phyloP scores from a whole-genome alignment of 129 eudicot species.

The Flaveria trinervia region DNA sequence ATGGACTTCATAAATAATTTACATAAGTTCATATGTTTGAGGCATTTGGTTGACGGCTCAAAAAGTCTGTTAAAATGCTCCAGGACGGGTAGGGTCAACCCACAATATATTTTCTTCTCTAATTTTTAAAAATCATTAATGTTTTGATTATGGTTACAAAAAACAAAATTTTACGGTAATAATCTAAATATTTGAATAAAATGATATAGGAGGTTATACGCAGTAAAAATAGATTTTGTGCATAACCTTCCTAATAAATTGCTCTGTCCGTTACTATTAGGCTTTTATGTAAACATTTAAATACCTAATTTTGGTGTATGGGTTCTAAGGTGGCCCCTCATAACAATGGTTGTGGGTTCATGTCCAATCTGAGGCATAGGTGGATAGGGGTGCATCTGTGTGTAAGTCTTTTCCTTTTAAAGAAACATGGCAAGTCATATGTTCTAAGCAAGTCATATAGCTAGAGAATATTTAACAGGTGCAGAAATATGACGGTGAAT shows the following conservation, averaged over 20 bases:
- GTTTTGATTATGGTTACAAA: not conserved
- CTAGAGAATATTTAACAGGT: not conserved
- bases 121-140: not conserved
- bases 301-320: not conserved
- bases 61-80: not conserved
- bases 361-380: not conserved
- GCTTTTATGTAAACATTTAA: not conserved
- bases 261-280: not conserved
- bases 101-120: not conserved
- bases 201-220: not conserved
- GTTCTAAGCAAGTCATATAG: not conserved
- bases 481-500: not conserved
- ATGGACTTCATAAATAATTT: slow-evolving; percentile 13
- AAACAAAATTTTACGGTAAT: not conserved
- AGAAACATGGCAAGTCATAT: not conserved
- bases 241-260: not conserved
- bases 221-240: not conserved
- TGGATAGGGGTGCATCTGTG: not conserved
- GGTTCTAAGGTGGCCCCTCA: not conserved
- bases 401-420: not conserved
- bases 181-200: not conserved
- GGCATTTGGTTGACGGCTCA: not conserved
- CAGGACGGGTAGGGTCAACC: not conserved
- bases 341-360: not conserved
- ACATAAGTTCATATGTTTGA: slow-evolving; percentile 3